Percentiles rank a stretch among this genome's conserved stretches.
Evolutionary conservation across 2,329 filamentous ascomycete genomes (phyloP).

Genomic region (Aspergillus tubingensis): DNA sequence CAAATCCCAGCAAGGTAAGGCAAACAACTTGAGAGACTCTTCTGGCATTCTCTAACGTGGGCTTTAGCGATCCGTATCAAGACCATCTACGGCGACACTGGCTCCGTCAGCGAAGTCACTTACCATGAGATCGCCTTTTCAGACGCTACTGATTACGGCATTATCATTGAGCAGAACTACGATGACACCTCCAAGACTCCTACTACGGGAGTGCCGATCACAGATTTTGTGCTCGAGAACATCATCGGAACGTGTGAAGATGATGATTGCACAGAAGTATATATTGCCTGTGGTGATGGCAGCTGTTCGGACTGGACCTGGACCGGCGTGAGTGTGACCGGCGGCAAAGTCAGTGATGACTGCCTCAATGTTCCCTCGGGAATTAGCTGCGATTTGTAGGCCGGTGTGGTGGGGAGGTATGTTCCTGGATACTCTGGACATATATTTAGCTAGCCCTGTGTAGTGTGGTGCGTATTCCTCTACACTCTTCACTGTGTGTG

Average conservation of each 20-base stretch:
- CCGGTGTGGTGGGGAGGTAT: background rate
- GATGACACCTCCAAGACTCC: conserved; percentile 3
- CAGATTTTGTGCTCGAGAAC: background rate
- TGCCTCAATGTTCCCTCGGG: conserved; percentile 47
- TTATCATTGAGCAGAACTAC: conserved; percentile 1
- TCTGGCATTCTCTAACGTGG: background rate
- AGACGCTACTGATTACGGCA: background rate
- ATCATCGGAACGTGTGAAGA: background rate
- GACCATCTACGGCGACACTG: conserved; percentile 54
- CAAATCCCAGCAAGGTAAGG: conserved; percentile 55
- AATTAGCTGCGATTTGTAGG: conserved; percentile 29
- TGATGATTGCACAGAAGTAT: conserved; percentile 9
- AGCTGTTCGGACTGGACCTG: conserved; percentile 59
- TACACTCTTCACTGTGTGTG: too few relatives aligned
- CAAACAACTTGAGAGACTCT: background rate
- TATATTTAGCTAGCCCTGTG: too few relatives aligned
- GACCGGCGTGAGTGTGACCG: conserved; percentile 52
- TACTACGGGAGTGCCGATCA: background rate
- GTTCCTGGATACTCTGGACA: too few relatives aligned
- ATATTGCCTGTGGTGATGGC: conserved; percentile 47
- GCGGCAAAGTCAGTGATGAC: conserved; percentile 49
- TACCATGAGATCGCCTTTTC: conserved; percentile 13
- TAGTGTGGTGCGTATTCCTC: too few relatives aligned
- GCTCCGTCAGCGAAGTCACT: conserved; percentile 36
- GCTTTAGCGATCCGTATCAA: conserved; percentile 55